Base-by-base conservation (phyloP, 1,139 yeast genomes). In the Suhomyces panamericanus region DNA sequence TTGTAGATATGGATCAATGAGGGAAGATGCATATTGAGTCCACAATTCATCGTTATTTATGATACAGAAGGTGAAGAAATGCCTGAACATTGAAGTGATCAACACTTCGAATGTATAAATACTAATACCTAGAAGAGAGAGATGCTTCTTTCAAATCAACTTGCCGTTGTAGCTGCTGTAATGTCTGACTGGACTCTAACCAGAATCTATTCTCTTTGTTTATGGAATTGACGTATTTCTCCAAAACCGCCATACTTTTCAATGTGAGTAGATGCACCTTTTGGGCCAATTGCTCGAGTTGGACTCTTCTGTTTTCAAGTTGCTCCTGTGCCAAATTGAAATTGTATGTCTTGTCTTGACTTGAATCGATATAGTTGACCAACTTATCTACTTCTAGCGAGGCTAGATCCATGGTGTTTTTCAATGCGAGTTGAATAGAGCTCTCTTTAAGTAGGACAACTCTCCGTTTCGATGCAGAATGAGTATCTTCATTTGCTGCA, bases 241-340 rank as follows among this genome's bases (percentile, higher is more conserved):
- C 73, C 13, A 58, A 52, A 8, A 69, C 58, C 15, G 64, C 47
- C 59, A 69, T 59, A 39, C 58, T 64, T 47, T 69, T 68, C 11
- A 64, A 50, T 14, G 62, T 57, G 27, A 67, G 46, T 28, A 49
- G 38, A 35, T 65, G 66, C 41, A 60, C 60, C 15, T 50, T 42
- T 8, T 48, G 42, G 2, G 63, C 44, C 6, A 66, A 27, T 15
- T 51, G 50, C 17, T 50, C 47, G 6, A 65, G 41, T 22, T 51
- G 50, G 3, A 43, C 40, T 35, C 49, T 44, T 24, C 52, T 49
- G 7, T 28, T 24, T n/a, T 43, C 27, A 2, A 60, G 37, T 5
- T 38, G 42, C 2, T 42, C 13, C 7, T 41, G 36, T 30, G 51
- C 56, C 5, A 41, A 30, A 16, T 53, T 51, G 38, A 62, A 54